phyloP scores from a whole-genome alignment of 2,329 filamentous ascomycete species.

The Colletotrichum sublineola region DNA sequence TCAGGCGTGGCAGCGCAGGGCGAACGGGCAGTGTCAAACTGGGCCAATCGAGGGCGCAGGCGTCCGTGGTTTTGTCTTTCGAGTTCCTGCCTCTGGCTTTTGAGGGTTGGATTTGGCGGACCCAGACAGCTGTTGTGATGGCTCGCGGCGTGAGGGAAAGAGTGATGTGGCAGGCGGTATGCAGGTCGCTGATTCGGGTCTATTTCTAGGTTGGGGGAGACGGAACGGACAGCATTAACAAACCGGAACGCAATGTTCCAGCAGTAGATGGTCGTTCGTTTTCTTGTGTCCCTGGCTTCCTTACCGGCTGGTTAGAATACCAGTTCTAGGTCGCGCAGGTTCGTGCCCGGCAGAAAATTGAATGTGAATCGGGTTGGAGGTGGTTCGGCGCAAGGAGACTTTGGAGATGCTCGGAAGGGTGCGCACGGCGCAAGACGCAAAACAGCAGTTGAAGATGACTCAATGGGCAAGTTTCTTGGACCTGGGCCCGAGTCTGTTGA shows the following conservation, averaged over 20 bases:
- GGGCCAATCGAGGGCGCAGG: conserved; percentile 41
- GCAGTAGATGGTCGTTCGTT: conserved; percentile 36
- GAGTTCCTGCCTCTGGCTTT: conserved; percentile 45
- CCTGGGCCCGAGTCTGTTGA: conserved; percentile 8
- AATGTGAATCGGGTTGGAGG: conserved; percentile 28
- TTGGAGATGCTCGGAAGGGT: conserved; percentile 21
- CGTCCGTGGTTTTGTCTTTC: conserved; percentile 34
- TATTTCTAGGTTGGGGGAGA: conserved; percentile 49
- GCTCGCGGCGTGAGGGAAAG: conserved; percentile 53
- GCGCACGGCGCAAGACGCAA: conserved; percentile 38
- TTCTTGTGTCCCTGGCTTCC: conserved; percentile 6
- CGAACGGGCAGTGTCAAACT: conserved; percentile 34
- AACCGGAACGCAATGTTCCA: conserved; percentile 31
- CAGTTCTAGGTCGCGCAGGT: conserved; percentile 26
- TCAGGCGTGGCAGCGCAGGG: conserved; percentile 36
- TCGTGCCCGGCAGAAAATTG: conserved; percentile 31
- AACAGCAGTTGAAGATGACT: conserved; percentile 38
- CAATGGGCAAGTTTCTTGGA: conserved; percentile 24
- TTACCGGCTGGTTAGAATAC: conserved; percentile 24
- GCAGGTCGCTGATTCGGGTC: conserved; percentile 61
- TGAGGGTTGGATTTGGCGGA: conserved; percentile 51
- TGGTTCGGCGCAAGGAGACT: conserved; percentile 36
- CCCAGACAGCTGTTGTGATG: conserved; percentile 57
- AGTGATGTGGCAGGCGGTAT: conserved; percentile 62
- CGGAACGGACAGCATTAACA: conserved; percentile 45